phyloP scores from a whole-genome alignment of 78 protist genomes.

The Protostelium mycophagum region DNA sequence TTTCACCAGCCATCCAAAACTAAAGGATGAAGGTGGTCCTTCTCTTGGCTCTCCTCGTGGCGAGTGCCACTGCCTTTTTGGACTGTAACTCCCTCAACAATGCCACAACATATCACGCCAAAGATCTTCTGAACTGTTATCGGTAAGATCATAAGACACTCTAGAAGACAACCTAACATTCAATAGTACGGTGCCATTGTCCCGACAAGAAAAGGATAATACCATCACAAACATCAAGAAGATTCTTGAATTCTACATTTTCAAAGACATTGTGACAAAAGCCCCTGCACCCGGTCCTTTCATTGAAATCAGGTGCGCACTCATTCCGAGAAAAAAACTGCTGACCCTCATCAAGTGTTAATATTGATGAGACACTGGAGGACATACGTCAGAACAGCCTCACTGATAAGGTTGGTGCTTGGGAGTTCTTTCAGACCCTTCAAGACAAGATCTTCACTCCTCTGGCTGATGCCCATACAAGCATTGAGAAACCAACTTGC shows the following conservation, averaged over 20 bases:
- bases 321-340: neutral
- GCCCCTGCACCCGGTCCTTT: neutral
- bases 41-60: no score
- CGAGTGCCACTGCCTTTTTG: no score
- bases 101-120: neutral
- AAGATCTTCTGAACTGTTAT: neutral
- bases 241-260: neutral
- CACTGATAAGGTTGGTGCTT: neutral
- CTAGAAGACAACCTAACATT: neutral
- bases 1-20: no score
- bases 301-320: neutral
- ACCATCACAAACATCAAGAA: neutral
- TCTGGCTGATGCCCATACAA: neutral
- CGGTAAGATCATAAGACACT: neutral
- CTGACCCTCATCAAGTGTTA: neutral
- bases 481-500: neutral
- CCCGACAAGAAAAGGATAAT: neutral
- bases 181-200: neutral
- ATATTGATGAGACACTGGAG: neutral
- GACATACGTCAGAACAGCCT: neutral
- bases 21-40: no score
- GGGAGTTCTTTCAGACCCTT: neutral
- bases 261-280: neutral
- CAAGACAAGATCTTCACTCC: constrained; percentile 1
- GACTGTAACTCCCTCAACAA: no score